phyloP scores from a whole-genome alignment of 2,329 filamentous ascomycete genomes.

The Aspergillus sp. region DNA sequence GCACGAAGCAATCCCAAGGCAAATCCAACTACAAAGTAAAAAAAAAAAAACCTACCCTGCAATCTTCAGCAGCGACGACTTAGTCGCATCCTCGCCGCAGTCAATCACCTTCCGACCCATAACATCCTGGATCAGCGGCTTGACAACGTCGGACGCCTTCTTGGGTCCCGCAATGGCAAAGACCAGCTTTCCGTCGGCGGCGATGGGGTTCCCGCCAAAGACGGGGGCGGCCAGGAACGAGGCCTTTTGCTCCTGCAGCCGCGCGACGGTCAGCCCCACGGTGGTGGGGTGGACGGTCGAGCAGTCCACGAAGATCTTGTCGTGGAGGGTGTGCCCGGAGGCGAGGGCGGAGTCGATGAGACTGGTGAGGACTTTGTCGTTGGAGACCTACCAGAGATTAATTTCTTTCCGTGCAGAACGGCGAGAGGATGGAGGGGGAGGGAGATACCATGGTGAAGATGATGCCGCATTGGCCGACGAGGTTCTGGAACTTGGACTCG shows the following conservation, averaged over 20 bases:
- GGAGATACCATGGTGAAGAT: slow-evolving; percentile 41
- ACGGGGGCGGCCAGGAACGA: slow-evolving; percentile 42
- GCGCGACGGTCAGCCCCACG: slow-evolving; percentile 29
- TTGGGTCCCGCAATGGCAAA: slow-evolving; percentile 42
- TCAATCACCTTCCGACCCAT: slow-evolving; percentile 44
- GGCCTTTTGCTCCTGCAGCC: slow-evolving; percentile 34
- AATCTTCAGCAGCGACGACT: slow-evolving; percentile 45
- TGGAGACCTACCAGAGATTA: slow-evolving; percentile 28
- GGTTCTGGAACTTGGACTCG: slow-evolving; percentile 30
- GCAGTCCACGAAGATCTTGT: slow-evolving; percentile 82
- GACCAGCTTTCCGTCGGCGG: slow-evolving; percentile 45
- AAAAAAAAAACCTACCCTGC: slow-evolving; percentile 37
- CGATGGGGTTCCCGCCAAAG: slow-evolving; percentile 45
- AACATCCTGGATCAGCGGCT: slow-evolving; percentile 42
- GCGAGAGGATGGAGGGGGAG: not conserved
- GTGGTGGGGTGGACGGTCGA: slow-evolving; percentile 83
- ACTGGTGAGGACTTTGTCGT: slow-evolving; percentile 38
- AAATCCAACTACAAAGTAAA: not conserved
- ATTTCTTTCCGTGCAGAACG: not conserved
- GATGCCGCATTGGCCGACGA: slow-evolving; percentile 36
- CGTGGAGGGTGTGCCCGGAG: slow-evolving; percentile 45
- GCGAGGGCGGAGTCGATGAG: slow-evolving; percentile 26
- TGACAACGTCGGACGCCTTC: slow-evolving; percentile 31
- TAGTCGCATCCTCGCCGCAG: slow-evolving; percentile 43
- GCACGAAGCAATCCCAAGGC: no score